A percentile compares a stretch with the other conserved stretches of the same genome.
Conservation (phyloP, 129 eudicot species). For the sunflower (Helianthus annuus) region HanXRQr2.0-SUNRISE NC_035447.2:83484985-83485484, state of each 20-base stretch:
- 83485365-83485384: conserved; percentile 47
- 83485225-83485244: neutral
- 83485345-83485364: conserved; percentile 61
- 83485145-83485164: neutral
- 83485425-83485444: conserved; percentile 37
- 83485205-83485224: neutral
- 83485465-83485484: neutral
- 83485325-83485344: conserved; percentile 57
- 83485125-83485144: neutral
- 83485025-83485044: neutral
- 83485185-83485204: neutral
- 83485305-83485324: conserved; percentile 50
- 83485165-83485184: neutral
- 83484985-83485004: neutral
- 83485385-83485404: conserved; percentile 65
- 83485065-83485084: neutral
- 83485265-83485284: conserved; percentile 55
- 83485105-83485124: neutral
- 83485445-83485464: conserved; percentile 29
- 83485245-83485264: no score
- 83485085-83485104: neutral
- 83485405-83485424: neutral
- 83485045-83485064: neutral
- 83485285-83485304: conserved; percentile 50
- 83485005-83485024: neutral